Evolutionary conservation across 2,329 filamentous ascomycete species (phyloP).

Genomic region (Fusarium beomiforme): DNA sequence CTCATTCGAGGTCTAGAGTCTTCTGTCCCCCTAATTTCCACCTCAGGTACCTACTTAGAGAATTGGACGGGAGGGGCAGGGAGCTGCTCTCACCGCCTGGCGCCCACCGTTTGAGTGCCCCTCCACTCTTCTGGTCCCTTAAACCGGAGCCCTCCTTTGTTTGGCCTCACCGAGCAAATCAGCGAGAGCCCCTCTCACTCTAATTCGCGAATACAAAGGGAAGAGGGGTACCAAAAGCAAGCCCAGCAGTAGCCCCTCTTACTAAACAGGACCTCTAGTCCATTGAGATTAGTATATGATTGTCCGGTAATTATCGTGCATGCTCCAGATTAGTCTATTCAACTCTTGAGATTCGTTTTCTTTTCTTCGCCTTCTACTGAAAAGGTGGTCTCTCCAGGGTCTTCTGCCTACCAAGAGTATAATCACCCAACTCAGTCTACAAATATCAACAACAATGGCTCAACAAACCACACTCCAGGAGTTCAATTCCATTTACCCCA

Average conservation of each 20-base stretch:
- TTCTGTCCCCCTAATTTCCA: no score
- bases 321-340: constrained; percentile 13
- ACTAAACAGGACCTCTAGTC: not conserved
- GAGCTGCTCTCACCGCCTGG: not conserved
- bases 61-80: not conserved
- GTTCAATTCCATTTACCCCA: constrained; percentile 91
- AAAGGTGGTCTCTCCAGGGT: constrained; percentile 21
- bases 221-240: constrained; percentile 37
- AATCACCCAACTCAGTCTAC: not conserved
- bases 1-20: no score
- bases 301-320: constrained; percentile 40
- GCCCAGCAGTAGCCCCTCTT: not conserved
- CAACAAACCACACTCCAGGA: constrained; percentile 82
- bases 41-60: no score
- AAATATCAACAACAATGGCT: constrained; percentile 57
- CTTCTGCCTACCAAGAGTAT: not conserved
- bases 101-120: not conserved
- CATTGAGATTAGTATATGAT: not conserved
- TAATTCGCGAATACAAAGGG: constrained; percentile 30
- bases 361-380: not conserved
- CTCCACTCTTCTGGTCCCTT: not conserved
- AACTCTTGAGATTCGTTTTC: constrained; percentile 11
- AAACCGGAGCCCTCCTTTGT: constrained; percentile 20
- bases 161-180: constrained; percentile 40
- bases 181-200: not conserved